Evolutionary conservation across 805 yeast species (phyloP).

Genomic region (Yarrowia divulgata): DNA sequence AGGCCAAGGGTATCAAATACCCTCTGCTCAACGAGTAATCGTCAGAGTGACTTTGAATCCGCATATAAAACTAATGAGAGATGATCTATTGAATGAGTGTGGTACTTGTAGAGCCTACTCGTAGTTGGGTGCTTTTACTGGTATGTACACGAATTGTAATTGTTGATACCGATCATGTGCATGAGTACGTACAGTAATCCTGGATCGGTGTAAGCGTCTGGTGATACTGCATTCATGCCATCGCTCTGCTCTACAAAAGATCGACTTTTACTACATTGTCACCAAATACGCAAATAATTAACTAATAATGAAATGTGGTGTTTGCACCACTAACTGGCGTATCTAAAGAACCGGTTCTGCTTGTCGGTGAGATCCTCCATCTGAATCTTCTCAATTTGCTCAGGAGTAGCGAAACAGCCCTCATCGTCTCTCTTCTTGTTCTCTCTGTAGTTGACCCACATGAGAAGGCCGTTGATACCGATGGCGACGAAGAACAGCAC

Average conservation of each 20-base stretch:
- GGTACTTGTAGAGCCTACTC: too few species aligned
- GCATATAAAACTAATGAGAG: constrained; percentile 35
- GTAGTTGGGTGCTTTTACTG: too few species aligned
- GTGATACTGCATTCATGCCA: too few species aligned
- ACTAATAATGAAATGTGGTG: too few species aligned
- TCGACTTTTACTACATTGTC: too few species aligned
- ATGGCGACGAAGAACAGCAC: constrained; percentile 3
- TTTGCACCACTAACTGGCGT: not conserved
- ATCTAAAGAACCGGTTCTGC: constrained; percentile 14
- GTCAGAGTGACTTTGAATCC: not conserved
- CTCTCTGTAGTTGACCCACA: constrained; percentile 14
- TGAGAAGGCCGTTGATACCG: not conserved
- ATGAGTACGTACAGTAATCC: too few species aligned
- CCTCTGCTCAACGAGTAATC: constrained; percentile 44
- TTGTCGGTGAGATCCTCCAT: constrained; percentile 12
- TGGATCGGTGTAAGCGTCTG: too few species aligned
- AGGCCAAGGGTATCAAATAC: constrained; percentile 47
- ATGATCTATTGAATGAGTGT: not conserved
- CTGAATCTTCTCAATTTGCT: constrained; percentile 6
- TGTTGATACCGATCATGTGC: too few species aligned
- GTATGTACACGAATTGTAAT: too few species aligned
- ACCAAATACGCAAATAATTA: too few species aligned
- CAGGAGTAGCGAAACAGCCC: constrained; percentile 6
- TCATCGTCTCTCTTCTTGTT: constrained; percentile 7
- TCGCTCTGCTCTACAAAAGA: too few species aligned